Conservation (phyloP, 805 yeast species). For the Wickerhamomyces canadensis region DNA sequence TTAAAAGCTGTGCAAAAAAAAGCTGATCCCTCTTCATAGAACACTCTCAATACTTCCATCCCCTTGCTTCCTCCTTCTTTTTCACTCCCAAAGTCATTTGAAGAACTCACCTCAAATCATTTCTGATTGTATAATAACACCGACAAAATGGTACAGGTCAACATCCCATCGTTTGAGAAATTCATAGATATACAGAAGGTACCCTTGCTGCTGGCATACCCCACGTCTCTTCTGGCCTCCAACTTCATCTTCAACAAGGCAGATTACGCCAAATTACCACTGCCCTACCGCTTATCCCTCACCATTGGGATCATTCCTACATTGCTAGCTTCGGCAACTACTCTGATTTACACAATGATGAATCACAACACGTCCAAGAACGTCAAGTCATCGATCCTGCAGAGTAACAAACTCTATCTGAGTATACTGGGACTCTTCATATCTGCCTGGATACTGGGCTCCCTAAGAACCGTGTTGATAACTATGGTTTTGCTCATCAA, state of each 20-base stretch:
- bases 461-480: conserved; percentile 19
- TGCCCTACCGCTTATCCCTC: conserved; percentile 1
- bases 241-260: conserved; percentile 12
- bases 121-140: too few relatives aligned
- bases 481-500: conserved; percentile 17
- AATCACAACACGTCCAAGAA: neutral
- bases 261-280: conserved; percentile 3
- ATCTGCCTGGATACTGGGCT: conserved; percentile 14
- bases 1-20: too few relatives aligned
- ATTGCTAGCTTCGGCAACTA: conserved; percentile 9
- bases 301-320: conserved; percentile 9
- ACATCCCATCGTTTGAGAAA: neutral
- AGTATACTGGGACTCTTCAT: conserved; percentile 10
- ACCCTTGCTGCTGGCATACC: conserved; percentile 24
- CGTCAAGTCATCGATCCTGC: neutral
- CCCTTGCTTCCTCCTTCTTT: too few relatives aligned
- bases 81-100: too few relatives aligned
- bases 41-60: too few relatives aligned
- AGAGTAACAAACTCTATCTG: conserved; percentile 4
- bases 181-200: conserved; percentile 17
- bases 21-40: too few relatives aligned
- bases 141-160: neutral
- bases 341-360: neutral
- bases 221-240: conserved; percentile 20
- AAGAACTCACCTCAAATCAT: too few relatives aligned